Evolutionary conservation across 2,329 filamentous ascomycete species (phyloP), one percentile per base, ranked within the genome.

Genomic region (Arthroderma sp.): DNA sequence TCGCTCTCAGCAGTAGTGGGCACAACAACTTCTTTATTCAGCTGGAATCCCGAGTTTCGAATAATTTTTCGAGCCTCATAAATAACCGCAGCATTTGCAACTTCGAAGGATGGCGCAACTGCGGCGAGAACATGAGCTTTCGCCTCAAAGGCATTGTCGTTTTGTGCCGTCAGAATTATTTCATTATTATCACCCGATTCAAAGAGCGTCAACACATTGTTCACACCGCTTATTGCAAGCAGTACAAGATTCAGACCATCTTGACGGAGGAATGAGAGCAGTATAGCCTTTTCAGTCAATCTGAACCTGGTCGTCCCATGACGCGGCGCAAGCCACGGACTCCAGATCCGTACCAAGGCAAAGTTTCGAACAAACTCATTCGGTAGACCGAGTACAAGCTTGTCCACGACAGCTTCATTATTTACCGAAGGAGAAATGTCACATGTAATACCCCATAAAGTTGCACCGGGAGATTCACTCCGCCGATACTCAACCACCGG

Each of bases 281-380:
- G 59, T 2, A 95, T 64, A 1, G 79, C 85, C 55, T 93, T 84
- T 53, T 87, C 84, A 49, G 86, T 81, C 4, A 88, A 68, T 4
- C 67, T 65, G 46, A 94, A 83, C 0, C 66, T 66, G 3, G 68
- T 62, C 49, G 75, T 78, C 8, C 88, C 88, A 59, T 95, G 88
- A 34, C 86, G 72, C n/a, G 89, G 89, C 5, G 83, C 85, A 7
- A 94, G 67, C 89, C 89, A 96, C 1, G 87, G 82, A 31, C 74
- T 75, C 78, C 81, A 91, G 3, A 85, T 69, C 11, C 87, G 78
- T 4, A 93, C 80, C 8, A 94, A 65, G 5, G 85, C 78, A 59
- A 94, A 89, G 78, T 86, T 94, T 53, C 83, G 80, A 57, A 74
- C 73, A 42, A 75, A 63, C 36, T 75, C 73, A 55, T 74, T 80